A percentile compares a stretch with the other conserved stretches of the same genome.
phyloP scores from a whole-genome alignment of 116 monocot species.

The Papilionanthe hybrid region DNA sequence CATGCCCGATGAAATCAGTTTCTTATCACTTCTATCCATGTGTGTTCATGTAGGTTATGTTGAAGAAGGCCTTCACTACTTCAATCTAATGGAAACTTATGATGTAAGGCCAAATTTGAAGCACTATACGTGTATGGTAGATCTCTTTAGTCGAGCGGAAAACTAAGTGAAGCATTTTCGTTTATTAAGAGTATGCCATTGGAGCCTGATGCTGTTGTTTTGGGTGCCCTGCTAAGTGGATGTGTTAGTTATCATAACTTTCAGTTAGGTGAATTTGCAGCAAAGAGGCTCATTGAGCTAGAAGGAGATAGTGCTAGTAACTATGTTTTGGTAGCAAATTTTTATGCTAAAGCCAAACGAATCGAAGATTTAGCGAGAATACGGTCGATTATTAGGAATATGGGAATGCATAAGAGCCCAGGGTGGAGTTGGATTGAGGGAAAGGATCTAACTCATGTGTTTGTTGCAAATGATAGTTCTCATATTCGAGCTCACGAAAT shows the following conservation, averaged over 20 bases:
- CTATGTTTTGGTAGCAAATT: slow-evolving; percentile 31
- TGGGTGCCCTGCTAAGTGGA: slow-evolving; percentile 22
- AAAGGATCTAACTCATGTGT: slow-evolving; percentile 22
- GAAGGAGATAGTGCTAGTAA: slow-evolving; percentile 23
- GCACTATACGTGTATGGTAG: slow-evolving; percentile 30
- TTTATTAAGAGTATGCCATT: slow-evolving; percentile 22
- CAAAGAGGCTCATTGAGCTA: slow-evolving; percentile 22
- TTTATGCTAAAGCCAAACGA: slow-evolving; percentile 25
- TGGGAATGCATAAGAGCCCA: slow-evolving; percentile 35
- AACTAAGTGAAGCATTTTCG: slow-evolving; percentile 15
- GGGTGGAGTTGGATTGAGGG: slow-evolving; percentile 48
- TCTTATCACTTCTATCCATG: slow-evolving; percentile 22
- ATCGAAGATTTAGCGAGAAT: slow-evolving; percentile 26
- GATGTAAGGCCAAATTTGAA: slow-evolving; percentile 16
- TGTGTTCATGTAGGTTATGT: slow-evolving; percentile 25
- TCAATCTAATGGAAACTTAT: slow-evolving; percentile 23
- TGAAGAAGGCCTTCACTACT: slow-evolving; percentile 14
- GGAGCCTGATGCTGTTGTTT: slow-evolving; percentile 22
- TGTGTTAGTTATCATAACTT: slow-evolving; percentile 14
- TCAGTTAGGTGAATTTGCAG: slow-evolving; percentile 32
- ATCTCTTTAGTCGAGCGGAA: slow-evolving; percentile 31
- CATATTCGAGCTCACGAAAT: slow-evolving; percentile 20
- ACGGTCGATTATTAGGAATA: slow-evolving; percentile 23
- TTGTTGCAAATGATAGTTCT: slow-evolving; percentile 32
- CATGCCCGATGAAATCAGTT: slow-evolving; percentile 23